Evolutionary conservation across 1,139 yeast species (phyloP).

Genomic region (Scheffersomyces quercinus): DNA sequence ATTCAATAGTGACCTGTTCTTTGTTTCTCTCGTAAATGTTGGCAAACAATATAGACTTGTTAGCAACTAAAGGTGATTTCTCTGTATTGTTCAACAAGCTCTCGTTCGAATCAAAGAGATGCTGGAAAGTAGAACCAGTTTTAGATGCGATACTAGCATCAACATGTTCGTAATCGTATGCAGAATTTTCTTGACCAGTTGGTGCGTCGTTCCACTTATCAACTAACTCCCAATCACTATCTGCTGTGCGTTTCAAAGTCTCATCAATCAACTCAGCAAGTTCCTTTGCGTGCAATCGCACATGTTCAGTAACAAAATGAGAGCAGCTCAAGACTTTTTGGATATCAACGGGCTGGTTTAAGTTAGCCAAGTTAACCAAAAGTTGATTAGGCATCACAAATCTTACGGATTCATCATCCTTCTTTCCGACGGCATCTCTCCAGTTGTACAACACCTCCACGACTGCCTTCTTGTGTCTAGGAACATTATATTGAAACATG

Average conservation of each 20-base stretch:
- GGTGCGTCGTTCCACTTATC: slow-evolving; percentile 23
- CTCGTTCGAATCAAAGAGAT: neutral
- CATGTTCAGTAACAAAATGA: slow-evolving; percentile 54
- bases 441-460: slow-evolving; percentile 69
- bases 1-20: slow-evolving; percentile 20
- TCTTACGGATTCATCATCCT: slow-evolving; percentile 80
- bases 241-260: slow-evolving; percentile 21
- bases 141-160: slow-evolving; percentile 8
- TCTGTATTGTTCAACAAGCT: neutral
- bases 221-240: slow-evolving; percentile 20
- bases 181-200: slow-evolving; percentile 8
- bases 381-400: slow-evolving; percentile 83
- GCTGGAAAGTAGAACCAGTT: neutral
- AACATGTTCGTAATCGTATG: slow-evolving; percentile 11
- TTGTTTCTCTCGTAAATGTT: slow-evolving; percentile 6
- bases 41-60: slow-evolving; percentile 10
- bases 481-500: slow-evolving; percentile 67
- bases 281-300: slow-evolving; percentile 56
- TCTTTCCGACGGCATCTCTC: slow-evolving; percentile 79
- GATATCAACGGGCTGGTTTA: slow-evolving; percentile 56
- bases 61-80: neutral
- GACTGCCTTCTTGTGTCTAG: slow-evolving; percentile 53
- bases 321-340: slow-evolving; percentile 57
- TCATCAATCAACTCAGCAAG: slow-evolving; percentile 55
- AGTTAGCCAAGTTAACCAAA: slow-evolving; percentile 60